Percentiles rank a stretch among this genome's conserved stretches.
Evolutionary conservation across 495 filamentous ascomycete species (phyloP).

Genomic region (Elaphomyces granulatus): DNA sequence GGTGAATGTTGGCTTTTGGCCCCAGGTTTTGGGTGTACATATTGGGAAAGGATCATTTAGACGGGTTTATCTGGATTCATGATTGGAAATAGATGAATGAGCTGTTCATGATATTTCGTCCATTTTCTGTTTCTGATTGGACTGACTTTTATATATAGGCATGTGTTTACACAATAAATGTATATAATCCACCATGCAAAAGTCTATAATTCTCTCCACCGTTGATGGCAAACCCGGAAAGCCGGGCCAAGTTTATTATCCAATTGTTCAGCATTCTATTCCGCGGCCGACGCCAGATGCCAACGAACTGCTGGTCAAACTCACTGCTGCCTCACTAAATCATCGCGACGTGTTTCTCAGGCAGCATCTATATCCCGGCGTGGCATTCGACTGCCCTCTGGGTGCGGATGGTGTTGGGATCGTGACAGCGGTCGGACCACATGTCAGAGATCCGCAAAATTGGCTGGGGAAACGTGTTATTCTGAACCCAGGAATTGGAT

Average conservation of each 20-base stretch:
- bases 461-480: constrained; percentile 58
- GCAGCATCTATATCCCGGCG: constrained; percentile 75
- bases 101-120: too few species aligned
- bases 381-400: constrained; percentile 60
- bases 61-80: too few species aligned
- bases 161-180: too few species aligned
- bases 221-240: constrained; percentile 53
- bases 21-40: too few species aligned
- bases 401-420: constrained; percentile 65
- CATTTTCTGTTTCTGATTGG: too few species aligned
- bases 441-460: constrained; percentile 26
- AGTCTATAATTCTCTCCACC: constrained; percentile 33
- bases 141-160: too few species aligned
- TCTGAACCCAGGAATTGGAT: constrained; percentile 59
- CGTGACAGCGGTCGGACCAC: constrained; percentile 47
- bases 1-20: too few species aligned
- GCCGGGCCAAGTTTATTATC: constrained; percentile 69
- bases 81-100: too few species aligned
- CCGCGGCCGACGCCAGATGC: constrained; percentile 46
- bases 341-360: constrained; percentile 88
- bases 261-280: constrained; percentile 45
- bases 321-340: constrained; percentile 71
- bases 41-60: too few species aligned
- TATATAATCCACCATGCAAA: constrained; percentile 36
- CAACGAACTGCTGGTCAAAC: constrained; percentile 49